Conservation (phyloP, 2,329 filamentous ascomycete genomes). For the Anisogramma anomala region DNA sequence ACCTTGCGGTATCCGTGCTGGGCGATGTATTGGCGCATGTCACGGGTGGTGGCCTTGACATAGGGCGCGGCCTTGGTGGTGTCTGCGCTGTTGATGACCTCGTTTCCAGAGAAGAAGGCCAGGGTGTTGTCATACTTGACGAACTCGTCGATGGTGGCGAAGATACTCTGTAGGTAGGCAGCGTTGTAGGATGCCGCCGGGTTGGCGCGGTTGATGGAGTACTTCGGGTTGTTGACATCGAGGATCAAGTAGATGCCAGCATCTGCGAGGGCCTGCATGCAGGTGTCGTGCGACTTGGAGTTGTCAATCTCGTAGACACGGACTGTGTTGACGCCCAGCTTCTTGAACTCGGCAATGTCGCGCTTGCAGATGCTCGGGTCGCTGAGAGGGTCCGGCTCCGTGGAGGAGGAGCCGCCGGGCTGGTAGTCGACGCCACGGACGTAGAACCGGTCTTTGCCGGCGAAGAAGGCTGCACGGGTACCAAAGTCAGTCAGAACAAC, state of each 20-base stretch:
- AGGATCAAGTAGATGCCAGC: slow-evolving; percentile 87
- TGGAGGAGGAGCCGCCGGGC: slow-evolving; percentile 45
- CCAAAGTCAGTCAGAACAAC: background rate
- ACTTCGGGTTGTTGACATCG: slow-evolving; percentile 80
- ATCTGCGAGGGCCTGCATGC: slow-evolving; percentile 69
- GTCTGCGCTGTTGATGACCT: slow-evolving; percentile 60
- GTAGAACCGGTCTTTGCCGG: slow-evolving; percentile 43
- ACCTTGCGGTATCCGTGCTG: slow-evolving; percentile 50
- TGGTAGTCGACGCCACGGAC: slow-evolving; percentile 52
- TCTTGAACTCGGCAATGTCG: slow-evolving; percentile 71
- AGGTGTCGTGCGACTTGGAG: slow-evolving; percentile 65
- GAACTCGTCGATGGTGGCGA: slow-evolving; percentile 80
- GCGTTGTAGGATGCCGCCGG: slow-evolving; percentile 76
- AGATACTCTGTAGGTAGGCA: slow-evolving; percentile 71
- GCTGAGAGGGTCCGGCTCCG: slow-evolving; percentile 59
- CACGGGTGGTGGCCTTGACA: slow-evolving; percentile 68
- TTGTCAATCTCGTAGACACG: slow-evolving; percentile 93
- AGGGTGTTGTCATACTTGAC: slow-evolving; percentile 75
- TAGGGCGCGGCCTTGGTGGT: slow-evolving; percentile 59
- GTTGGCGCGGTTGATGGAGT: slow-evolving; percentile 70
- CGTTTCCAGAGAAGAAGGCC: slow-evolving; percentile 74
- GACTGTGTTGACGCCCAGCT: slow-evolving; percentile 80
- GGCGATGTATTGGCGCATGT: slow-evolving; percentile 61
- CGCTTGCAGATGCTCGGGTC: slow-evolving; percentile 60
- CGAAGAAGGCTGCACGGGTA: slow-evolving; percentile 38